Evolutionary conservation across 2,329 filamentous ascomycete species (phyloP), one percentile per base, ranked within the genome.

Genomic region (Scedosporium aurantiacum): DNA sequence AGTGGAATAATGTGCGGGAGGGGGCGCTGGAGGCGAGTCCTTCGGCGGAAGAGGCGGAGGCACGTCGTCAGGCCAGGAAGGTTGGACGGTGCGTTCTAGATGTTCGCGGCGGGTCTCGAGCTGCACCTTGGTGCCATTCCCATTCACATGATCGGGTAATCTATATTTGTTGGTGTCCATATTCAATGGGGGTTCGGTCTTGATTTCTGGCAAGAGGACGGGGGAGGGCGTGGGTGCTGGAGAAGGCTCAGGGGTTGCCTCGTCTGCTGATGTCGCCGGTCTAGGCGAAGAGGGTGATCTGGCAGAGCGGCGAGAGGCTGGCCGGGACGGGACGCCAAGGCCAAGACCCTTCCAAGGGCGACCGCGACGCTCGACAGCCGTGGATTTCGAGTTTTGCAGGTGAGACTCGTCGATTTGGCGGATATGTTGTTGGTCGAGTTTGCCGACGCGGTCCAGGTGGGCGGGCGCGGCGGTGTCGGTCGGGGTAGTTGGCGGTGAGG

Each of bases 131-230:
- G 84, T 80, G 74, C 84, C 83, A 78, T 90, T 82, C 73, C 84
- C 80, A 74, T 85, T 86, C 60, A 77, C 82, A 70, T 86, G 82
- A 72, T 91, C 87, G 61, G 88, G 87, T 70, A 90, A 75, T 54
- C 85, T 82, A 70, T 90, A 91, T 72, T 91, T 90, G 70, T 88
- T 82, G 62, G 83, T 86, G 73, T 91, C 88, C 80, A 88, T 85
- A 65, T 82, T 81, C 72, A 84, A 68, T 62, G 78, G 78, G 60
- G 78, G 75, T 16, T 75, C 68, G 41, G 75, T 74, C 67, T 70
- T 75, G 71, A 79, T 86, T 74, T 82, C 79, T 45, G 81, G 81
- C 57, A 83, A 73, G 57, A 66, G 74, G 67, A 64, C 75, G 69
- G 62, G 61, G 16, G 52, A 68, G 63, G 63, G 62, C 57, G 60